These are phyloP conservation scores for Chimonanthus salicifolius DNA, from an alignment of 164 flowering plant species.

Conservation along the genomic window DNA sequence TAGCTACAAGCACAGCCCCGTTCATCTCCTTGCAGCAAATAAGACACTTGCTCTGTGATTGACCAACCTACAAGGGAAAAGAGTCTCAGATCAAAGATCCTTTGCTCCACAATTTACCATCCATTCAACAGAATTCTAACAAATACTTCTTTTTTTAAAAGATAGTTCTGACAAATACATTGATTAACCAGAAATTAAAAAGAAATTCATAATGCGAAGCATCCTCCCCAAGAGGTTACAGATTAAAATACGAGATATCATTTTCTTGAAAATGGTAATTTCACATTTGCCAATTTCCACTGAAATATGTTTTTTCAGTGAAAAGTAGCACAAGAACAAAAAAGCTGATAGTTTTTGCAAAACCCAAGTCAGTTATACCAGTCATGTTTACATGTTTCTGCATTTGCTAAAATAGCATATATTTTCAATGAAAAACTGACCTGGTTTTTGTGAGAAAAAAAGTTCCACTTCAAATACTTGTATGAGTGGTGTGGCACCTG, in stretches of 20 bases:
- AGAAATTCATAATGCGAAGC: background rate
- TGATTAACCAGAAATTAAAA: background rate
- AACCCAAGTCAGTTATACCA: background rate
- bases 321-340: background rate
- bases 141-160: too few species aligned
- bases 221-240: background rate
- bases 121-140: too few species aligned
- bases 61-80: constrained; percentile 11
- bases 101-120: background rate
- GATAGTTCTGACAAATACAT: background rate
- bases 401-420: background rate
- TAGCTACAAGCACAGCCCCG: constrained; percentile 78
- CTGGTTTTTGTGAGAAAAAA: too few species aligned
- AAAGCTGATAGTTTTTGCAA: background rate
- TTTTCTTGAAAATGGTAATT: background rate
- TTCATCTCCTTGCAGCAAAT: constrained; percentile 40
- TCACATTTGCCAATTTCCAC: background rate
- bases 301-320: background rate
- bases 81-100: background rate
- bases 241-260: background rate
- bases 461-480: too few species aligned
- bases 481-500: too few species aligned
- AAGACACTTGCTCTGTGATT: background rate
- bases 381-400: background rate
- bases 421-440: background rate